A percentile compares a stretch with the other conserved stretches of the same genome.
These are phyloP conservation scores for Pluteus cervinus DNA, from an alignment of 768 basidiomycete species.

Conservation along the genomic window DNA sequence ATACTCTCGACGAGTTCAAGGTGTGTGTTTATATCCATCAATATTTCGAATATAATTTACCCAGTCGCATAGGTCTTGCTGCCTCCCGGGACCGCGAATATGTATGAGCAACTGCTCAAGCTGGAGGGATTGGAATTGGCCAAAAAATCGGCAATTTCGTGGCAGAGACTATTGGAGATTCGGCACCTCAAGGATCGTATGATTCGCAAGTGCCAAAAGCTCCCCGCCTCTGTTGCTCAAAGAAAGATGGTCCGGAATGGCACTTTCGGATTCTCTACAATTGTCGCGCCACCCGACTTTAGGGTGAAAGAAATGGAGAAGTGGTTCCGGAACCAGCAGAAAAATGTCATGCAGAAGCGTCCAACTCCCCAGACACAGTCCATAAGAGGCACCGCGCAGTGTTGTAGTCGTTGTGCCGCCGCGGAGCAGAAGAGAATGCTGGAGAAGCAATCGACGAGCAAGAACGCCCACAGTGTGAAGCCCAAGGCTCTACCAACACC, in stretches of 20 bases:
- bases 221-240: slow-evolving; percentile 19
- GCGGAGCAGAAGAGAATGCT: no score
- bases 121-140: slow-evolving; percentile 56
- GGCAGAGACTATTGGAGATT: slow-evolving; percentile 68
- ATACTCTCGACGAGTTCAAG: slow-evolving; percentile 72
- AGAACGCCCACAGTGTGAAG: no score
- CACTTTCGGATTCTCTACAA: slow-evolving; percentile 50
- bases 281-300: slow-evolving; percentile 68
- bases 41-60: background rate
- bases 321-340: slow-evolving; percentile 60
- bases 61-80: slow-evolving; percentile 47
- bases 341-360: no score
- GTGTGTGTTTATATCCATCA: slow-evolving; percentile 23
- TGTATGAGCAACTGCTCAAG: slow-evolving; percentile 63
- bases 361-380: no score
- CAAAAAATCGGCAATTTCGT: slow-evolving; percentile 49
- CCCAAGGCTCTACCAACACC: no score
- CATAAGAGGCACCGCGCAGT: no score
- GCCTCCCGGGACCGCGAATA: slow-evolving; percentile 57
- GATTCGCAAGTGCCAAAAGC: slow-evolving; percentile 71
- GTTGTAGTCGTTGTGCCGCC: no score
- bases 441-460: no score
- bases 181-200: slow-evolving; percentile 77
- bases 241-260: slow-evolving; percentile 19
- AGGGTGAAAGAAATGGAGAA: slow-evolving; percentile 75